phyloP scores from a whole-genome alignment of 2,329 filamentous ascomycete genomes.

The Venturia asperata region DNA sequence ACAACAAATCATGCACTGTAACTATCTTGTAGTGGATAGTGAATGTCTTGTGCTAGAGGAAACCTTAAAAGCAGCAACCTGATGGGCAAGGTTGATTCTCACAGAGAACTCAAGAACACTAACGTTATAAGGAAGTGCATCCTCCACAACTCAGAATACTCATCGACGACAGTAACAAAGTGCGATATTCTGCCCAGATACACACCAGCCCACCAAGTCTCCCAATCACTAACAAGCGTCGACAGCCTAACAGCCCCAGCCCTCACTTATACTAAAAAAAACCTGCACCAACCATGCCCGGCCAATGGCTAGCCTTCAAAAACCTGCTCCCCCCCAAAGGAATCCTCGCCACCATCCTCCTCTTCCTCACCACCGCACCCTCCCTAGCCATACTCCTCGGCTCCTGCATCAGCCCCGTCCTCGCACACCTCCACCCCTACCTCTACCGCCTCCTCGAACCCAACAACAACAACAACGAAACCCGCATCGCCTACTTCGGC shows the following conservation, averaged over 20 bases:
- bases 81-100: background rate
- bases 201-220: too few relatives aligned
- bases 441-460: background rate
- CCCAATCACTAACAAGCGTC: too few relatives aligned
- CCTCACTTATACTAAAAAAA: background rate
- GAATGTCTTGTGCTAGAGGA: background rate
- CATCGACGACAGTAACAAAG: background rate
- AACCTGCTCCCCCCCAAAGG: background rate
- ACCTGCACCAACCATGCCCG: background rate
- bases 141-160: background rate
- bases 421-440: background rate
- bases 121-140: background rate
- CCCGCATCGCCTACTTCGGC: background rate
- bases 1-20: too few relatives aligned
- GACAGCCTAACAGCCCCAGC: too few relatives aligned
- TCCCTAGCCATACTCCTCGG: background rate
- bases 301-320: background rate
- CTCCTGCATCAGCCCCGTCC: background rate
- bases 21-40: background rate
- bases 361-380: background rate
- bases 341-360: background rate
- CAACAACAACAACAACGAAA: background rate
- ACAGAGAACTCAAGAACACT: background rate
- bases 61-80: background rate
- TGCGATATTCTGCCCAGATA: too few relatives aligned